Evolutionary conservation across 1,284 basidiomycete species (phyloP).

Genomic region (Hypsizygus ulmarius): DNA sequence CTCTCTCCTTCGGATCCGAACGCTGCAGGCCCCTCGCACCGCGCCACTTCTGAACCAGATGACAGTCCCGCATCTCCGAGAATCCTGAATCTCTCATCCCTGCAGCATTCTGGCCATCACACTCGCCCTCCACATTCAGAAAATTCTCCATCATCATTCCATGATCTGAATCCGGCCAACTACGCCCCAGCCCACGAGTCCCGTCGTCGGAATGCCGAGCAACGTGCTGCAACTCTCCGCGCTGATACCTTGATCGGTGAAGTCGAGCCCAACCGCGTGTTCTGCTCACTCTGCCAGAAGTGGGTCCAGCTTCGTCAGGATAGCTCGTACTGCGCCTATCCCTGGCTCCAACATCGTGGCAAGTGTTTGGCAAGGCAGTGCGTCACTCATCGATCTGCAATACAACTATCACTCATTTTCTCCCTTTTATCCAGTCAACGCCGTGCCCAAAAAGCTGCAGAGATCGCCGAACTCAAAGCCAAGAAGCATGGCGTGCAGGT

Average conservation of each 20-base stretch:
- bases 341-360: conserved; percentile 71
- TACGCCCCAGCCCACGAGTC: conserved; percentile 56
- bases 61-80: not conserved
- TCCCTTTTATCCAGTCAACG: conserved; percentile 39
- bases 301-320: conserved; percentile 78
- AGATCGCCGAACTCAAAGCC: conserved; percentile 33
- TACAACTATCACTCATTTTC: conserved; percentile 12
- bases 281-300: conserved; percentile 69
- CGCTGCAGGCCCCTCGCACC: no score
- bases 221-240: conserved; percentile 64
- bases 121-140: conserved; percentile 10
- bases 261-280: conserved; percentile 73
- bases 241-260: conserved; percentile 60
- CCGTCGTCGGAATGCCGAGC: conserved; percentile 68
- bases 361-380: conserved; percentile 69
- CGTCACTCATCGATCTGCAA: conserved; percentile 30
- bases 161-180: conserved; percentile 50
- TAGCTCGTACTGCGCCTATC: conserved; percentile 70
- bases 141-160: conserved; percentile 35
- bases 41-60: no score
- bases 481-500: conserved; percentile 14
- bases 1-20: not conserved
- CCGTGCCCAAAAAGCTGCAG: conserved; percentile 46
- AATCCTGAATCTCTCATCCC: not conserved
- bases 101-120: not conserved